phyloP scores from a whole-genome alignment of 768 basidiomycete genomes.

The Lactarius trivialis region DNA sequence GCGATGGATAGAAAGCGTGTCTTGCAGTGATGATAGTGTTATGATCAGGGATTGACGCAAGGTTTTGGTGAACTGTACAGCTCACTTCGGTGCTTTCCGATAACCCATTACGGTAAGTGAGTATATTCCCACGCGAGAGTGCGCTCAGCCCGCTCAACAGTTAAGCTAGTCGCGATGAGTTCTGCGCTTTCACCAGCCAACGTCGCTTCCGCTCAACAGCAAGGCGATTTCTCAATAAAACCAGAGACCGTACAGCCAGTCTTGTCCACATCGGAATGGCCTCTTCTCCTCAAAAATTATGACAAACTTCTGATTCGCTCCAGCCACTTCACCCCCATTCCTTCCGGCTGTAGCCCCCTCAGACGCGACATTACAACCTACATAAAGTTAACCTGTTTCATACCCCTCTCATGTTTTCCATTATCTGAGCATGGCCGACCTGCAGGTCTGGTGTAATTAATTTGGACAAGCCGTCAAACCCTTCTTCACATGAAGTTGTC shows the following conservation, averaged over 20 bases:
- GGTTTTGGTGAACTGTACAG: conserved; percentile 45
- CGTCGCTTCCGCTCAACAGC: conserved; percentile 66
- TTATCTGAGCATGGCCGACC: background rate
- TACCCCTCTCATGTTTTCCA: background rate
- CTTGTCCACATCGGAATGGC: conserved; percentile 96
- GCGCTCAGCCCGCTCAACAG: too few species aligned
- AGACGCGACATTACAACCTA: conserved; percentile 91
- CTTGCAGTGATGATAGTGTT: conserved; percentile 24
- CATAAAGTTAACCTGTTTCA: conserved; percentile 59
- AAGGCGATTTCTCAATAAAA: conserved; percentile 76
- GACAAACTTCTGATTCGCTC: conserved; percentile 93
- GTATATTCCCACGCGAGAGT: conserved; percentile 5
- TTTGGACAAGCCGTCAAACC: conserved; percentile 98
- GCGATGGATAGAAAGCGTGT: conserved; percentile 23
- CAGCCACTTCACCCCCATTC: conserved; percentile 97
- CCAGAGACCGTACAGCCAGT: conserved; percentile 66
- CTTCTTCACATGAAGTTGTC: conserved; percentile 98
- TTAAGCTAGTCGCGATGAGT: conserved; percentile 32
- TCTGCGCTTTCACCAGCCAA: conserved; percentile 54
- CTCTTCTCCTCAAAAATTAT: conserved; percentile 96
- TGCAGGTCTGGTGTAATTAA: conserved; percentile 97
- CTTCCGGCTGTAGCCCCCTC: conserved; percentile 86
- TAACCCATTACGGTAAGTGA: background rate
- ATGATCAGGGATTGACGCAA: conserved; percentile 3
- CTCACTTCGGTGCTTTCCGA: conserved; percentile 21